phyloP scores from a whole-genome alignment of 2,329 filamentous ascomycete genomes.

The Mollisia scopiformis region DNA sequence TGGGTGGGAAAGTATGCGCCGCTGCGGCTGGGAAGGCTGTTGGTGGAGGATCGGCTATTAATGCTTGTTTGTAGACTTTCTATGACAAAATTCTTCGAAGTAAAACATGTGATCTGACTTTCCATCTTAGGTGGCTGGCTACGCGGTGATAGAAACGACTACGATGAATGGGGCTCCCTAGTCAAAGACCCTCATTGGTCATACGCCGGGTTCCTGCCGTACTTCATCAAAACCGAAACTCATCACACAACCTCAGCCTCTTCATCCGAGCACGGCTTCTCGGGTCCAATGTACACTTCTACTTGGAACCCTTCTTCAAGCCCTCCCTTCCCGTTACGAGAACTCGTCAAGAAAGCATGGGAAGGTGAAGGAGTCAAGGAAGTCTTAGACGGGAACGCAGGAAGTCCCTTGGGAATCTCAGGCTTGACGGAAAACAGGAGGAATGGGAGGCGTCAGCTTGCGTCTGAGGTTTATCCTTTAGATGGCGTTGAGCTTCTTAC shows the following conservation, averaged over 20 bases:
- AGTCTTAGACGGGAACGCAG: slow-evolving; percentile 32
- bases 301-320: slow-evolving; percentile 32
- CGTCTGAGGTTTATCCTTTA: slow-evolving; percentile 33
- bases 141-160: slow-evolving; percentile 47
- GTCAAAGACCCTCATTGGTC: slow-evolving; percentile 47
- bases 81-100: background rate
- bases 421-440: slow-evolving; percentile 37
- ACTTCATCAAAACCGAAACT: slow-evolving; percentile 44
- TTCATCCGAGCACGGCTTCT: slow-evolving; percentile 33
- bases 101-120: background rate
- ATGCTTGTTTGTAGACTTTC: slow-evolving; percentile 26
- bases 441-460: slow-evolving; percentile 34
- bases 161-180: slow-evolving; percentile 47
- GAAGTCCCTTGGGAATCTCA: slow-evolving; percentile 35
- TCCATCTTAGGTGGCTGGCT: slow-evolving; percentile 41
- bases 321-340: slow-evolving; percentile 43
- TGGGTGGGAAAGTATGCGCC: slow-evolving; percentile 31
- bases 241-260: slow-evolving; percentile 26
- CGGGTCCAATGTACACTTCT: slow-evolving; percentile 34
- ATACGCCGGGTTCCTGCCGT: slow-evolving; percentile 49
- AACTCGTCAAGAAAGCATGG: slow-evolving; percentile 42
- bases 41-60: slow-evolving; percentile 45
- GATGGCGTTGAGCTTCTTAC: slow-evolving; percentile 31
- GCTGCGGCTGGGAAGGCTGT: slow-evolving; percentile 43
- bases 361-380: slow-evolving; percentile 35